Evolutionary conservation across 2,329 filamentous ascomycete species (phyloP), one percentile per base, ranked within the genome.

Genomic region (Aspergillus sp.): DNA sequence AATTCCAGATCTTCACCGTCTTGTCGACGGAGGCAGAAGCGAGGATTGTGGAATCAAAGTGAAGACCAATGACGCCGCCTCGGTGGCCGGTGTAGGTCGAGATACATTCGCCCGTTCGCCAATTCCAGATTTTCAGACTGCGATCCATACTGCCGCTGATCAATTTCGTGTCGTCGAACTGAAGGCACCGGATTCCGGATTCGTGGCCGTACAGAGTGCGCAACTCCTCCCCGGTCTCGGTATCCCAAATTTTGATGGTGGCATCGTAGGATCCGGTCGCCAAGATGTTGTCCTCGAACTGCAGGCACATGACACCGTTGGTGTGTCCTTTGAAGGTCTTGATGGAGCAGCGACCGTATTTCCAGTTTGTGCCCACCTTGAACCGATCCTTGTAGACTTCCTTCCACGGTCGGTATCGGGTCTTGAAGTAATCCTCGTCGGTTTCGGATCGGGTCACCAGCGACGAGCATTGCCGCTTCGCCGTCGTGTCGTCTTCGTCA

Each of bases 341-440:
- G 66, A 91, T 89, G 6, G 88, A 88, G 77, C 90, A 98, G 42
- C 94, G 87, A 4, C 95, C 94, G 64, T 96, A 92, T 74, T 96
- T 96, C 95, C 95, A 99, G 74, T 98, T 98, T 61, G 89, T 95
- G 54, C 95, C 94, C 52, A 99, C 92, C 74, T 94, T 95, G 82
- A 94, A 98, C 16, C 91, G 87, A 74, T 97, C 94, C 64, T 92
- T 90, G 80, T 99, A 99, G 1, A 99, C 91, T 62, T 96, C 92
- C 76, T 99, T 99, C 95, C 95, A 99, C 0, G 90, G 92, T 31
- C 92, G 78, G 62, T 78, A 78, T 22, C 77, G 75, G 14, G 80
- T 80, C 60, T 81, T 80, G 67, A 84, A 82, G 64, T 82, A 83
- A 11, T 79, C 77, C 20, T 79, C 78, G 31, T 78, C 68, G 14